Base-by-base conservation (phyloP, 164 flowering plant species). In the Umbellularia californica region DNA sequence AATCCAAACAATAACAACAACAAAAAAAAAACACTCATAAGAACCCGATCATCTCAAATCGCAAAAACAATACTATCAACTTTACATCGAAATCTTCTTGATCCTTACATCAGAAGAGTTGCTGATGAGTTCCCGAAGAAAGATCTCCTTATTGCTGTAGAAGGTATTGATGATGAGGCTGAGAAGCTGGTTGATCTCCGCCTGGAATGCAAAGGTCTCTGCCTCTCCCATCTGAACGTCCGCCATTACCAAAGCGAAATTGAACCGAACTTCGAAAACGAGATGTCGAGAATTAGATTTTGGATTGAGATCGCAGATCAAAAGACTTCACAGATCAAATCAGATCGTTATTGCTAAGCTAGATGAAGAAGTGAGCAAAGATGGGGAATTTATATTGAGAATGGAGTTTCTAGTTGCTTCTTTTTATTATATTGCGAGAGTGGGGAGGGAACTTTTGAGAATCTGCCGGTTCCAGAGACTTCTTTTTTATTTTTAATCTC, bases 171-270 rank as follows among this genome's bases (percentile, higher is more conserved):
- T 76, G 70, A 76, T 70, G 14, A 76, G 70, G 23, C 78, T 76
- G 65, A 76, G 78, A 64, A 76, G 78, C 74, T 76, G 78, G 78
- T 70, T 76, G 78, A 76, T 76, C 74, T 76, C 78, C 65, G 78
- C 78, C 74, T 76, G 78, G 74, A 76, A 76, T 51, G 78, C 78
- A 70, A 76, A 76, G 52, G 78, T 76, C 78, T 76, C 78, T 2
- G 15, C 22, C 1, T 70, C 73, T 41, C 63, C 69, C 77, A 75
- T 75, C 72, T 75, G 72, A 17, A 63, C 73, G 30, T 76, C 78
- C 63, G 64, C 78, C 78, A 76, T 71, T 65, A 24, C 55, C 24
- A 51, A 35, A 41, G 25, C 19, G 25, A 24, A 47, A 47, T 22
- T 11, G 47, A 47, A 47, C n/a, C 6, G 30, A 35, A 20, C n/a